Evolutionary conservation across 2,329 filamentous ascomycete genomes (phyloP).

Genomic region (Xylaria sp.): DNA sequence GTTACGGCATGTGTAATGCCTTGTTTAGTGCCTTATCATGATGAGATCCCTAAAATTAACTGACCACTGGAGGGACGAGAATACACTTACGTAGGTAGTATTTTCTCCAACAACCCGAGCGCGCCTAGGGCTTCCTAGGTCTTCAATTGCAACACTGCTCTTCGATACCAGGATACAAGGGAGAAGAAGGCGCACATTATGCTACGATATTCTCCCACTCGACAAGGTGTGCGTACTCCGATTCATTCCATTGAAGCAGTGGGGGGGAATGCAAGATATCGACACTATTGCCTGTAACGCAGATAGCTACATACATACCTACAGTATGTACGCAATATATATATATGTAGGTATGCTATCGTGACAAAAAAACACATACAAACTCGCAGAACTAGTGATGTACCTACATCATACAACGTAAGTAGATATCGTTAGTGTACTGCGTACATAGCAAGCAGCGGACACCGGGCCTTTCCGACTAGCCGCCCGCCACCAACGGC

Average conservation of each 20-base stretch:
- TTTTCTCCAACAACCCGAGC: neutral
- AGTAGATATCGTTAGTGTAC: too few relatives aligned
- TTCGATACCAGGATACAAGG: neutral
- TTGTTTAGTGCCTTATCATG: slow-evolving; percentile 1
- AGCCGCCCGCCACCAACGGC: slow-evolving; percentile 27
- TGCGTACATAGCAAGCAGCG: neutral
- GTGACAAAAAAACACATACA: too few relatives aligned
- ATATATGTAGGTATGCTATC: too few relatives aligned
- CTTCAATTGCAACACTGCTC: neutral
- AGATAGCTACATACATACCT: neutral
- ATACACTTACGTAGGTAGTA: neutral
- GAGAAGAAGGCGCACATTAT: neutral
- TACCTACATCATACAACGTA: too few relatives aligned
- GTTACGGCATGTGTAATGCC: neutral
- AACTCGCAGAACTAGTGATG: slow-evolving; percentile 3
- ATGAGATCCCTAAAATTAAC: neutral
- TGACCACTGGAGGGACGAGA: neutral
- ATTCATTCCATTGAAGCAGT: neutral
- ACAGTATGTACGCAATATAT: too few relatives aligned
- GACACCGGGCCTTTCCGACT: slow-evolving; percentile 32
- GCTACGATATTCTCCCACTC: neutral
- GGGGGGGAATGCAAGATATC: slow-evolving; percentile 1
- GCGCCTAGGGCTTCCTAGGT: neutral
- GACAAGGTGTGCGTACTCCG: neutral
- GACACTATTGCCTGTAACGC: neutral